Evolutionary conservation across 805 yeast genomes (phyloP), one percentile per base, ranked within the genome.

Genomic region (Vanderwaltozyma verrucispora): DNA sequence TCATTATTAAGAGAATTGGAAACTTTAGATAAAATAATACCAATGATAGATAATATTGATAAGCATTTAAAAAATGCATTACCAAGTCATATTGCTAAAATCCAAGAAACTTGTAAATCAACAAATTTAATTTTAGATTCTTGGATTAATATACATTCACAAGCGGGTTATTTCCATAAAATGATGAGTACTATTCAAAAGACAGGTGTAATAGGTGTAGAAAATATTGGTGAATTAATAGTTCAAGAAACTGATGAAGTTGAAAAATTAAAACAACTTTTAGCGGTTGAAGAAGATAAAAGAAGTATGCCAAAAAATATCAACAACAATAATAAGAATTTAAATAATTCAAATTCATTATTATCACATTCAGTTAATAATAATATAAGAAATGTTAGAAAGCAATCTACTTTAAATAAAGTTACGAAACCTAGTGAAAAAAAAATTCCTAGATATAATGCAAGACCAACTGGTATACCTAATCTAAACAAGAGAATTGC

Each of bases 121-220:
- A 68, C 78, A 0, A 66, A 72, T 38, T 61, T 62, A 19, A 58
- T 78, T 19, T 54, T 78, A 18, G 77, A 72, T 39, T 65, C 74
- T 17, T 78, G 82, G 82, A 68, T 73, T 36, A 64, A 69, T 43
- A 75, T 78, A 34, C 65, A 77, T 16, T 75, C 80, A 13, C 82
- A 77, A 48, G 72, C 80, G 17, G 69, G 71, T 26, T 72, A 74
- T 48, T 71, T 78, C 4, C 62, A 66, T 20, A 65, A 68, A 9
- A 52, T 74, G 15, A 59, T 75, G 44, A 62, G 63, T 36, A 68
- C 69, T 38, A 21, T 15, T n/a, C 39, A 36, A 21, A 5, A 1
- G 4, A 3, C 13, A 12, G 38, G 38, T 25, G 31, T 11, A 43
- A 37, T 44, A 55, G 49, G 53, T 45, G 36, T 53, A 44, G 35